Percentiles rank a stretch among this genome's conserved stretches.
These are phyloP conservation scores for Ophiostoma sp. DNA, from an alignment of 2,329 filamentous ascomycete species.

Conservation along the genomic window DNA sequence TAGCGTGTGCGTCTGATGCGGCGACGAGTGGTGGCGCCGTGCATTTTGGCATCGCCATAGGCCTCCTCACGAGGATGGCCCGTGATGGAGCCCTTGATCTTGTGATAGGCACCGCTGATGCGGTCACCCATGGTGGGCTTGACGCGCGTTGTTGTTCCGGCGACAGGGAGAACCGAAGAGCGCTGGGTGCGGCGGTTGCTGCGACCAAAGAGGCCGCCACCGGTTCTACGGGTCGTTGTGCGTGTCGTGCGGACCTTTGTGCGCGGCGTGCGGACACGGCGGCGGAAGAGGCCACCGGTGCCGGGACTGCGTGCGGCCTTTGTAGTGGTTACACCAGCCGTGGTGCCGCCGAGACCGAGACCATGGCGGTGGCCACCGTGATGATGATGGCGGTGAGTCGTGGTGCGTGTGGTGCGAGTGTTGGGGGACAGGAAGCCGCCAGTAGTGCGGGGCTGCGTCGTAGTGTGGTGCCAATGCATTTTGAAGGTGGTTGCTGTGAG, in stretches of 20 bases:
- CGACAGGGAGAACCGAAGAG: neutral
- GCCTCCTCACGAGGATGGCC: slow-evolving; percentile 67
- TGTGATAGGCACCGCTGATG: slow-evolving; percentile 72
- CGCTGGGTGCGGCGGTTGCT: neutral
- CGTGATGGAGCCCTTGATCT: slow-evolving; percentile 69
- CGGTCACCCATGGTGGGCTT: slow-evolving; percentile 73
- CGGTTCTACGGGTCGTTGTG: slow-evolving; percentile 19
- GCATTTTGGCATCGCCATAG: slow-evolving; percentile 19
- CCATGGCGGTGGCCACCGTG: slow-evolving; percentile 7
- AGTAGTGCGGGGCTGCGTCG: neutral
- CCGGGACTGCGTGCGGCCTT: neutral
- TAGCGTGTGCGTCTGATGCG: neutral
- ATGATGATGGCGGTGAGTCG: neutral
- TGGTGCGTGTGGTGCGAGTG: neutral
- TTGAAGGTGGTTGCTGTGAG: neutral
- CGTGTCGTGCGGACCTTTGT: slow-evolving; percentile 16
- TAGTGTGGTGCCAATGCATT: slow-evolving; percentile 13
- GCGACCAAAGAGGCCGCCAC: slow-evolving; percentile 19
- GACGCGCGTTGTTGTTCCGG: slow-evolving; percentile 55
- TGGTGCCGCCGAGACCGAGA: slow-evolving; percentile 6
- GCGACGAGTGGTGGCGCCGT: slow-evolving; percentile 5
- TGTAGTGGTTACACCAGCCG: neutral
- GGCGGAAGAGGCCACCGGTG: slow-evolving; percentile 9
- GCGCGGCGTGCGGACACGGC: neutral
- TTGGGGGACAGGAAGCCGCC: slow-evolving; percentile 21